Evolutionary conservation across 345 rosid genomes (phyloP), one percentile per base, ranked within the genome.

Genomic region (Eucalyptus marginata): DNA sequence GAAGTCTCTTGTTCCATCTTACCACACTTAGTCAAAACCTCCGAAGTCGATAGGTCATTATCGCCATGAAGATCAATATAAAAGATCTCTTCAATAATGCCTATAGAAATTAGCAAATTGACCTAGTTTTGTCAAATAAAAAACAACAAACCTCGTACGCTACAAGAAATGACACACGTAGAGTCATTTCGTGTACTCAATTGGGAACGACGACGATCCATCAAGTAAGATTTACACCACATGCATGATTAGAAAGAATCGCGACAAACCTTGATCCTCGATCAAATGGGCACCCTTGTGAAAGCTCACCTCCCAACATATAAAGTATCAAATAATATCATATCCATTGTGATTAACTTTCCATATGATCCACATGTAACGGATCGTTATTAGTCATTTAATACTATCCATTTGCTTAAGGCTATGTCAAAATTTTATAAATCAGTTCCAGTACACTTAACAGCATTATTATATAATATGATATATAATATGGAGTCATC

Each of bases 341-440:
- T 12, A 71, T 66, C 3, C 4, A 31, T 3, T 3, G 3, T 8
- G 7, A 5, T 43, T 36, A 18, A 71, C 12, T 36, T 71, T 71
- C 8, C 25, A 18, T 10, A 36, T 18, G 46, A 5, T 17, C 7
- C 13, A 17, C 13, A 9, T 22, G 18, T 4, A 68, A 36, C 2
- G 4, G 0, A 17, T 33, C 0, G 0, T 36, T 10, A 18, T 9
- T 10, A 25, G 83, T 11, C 8, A 20, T 76, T 36, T 20, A 4
- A 36, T 22, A 20, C 83, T 10, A 20, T 76, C 46, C 1, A 36
- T 18, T 36, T 76, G 0, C 29, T 20, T 10, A 76, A 40, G 6
- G 24, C 5, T 6, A 1, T 27, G 83, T 76, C 15, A 20, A 43
- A 20, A 20, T 10, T 76, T 76, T 18, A 15, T 7, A n/a, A n/a